Base-by-base conservation (phyloP, 306 rosid species). In the Quercus mongolica region DNA sequence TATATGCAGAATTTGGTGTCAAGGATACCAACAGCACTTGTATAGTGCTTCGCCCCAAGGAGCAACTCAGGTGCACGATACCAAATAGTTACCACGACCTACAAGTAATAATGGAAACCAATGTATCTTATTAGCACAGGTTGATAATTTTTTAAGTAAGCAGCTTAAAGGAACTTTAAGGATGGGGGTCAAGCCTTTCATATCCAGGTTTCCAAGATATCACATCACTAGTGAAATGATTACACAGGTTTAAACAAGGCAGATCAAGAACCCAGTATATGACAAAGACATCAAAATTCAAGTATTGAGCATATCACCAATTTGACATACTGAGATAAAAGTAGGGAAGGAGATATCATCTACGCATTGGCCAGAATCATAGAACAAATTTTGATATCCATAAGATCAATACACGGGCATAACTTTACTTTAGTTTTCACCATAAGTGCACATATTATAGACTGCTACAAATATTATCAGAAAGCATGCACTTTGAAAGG, bases 11-110 rank as follows among this genome's bases (percentile, higher is more conserved):
- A 81, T 62, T 57, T 70, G 74, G 72, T 69, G 69, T 55, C 62
- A 57, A 74, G 85, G 91, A 88, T 94, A 94, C 99, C 99, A 69
- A 94, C 99, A 82, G 99, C 99, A 88, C 99, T 94, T 78, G 99
- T 94, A 71, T 94, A 94, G 80, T 94, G 99, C 84, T 92, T 94
- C 57, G 97, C 99, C 80, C 99, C 99, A 79, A 94, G 99, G 77
- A 94, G 99, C 91, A 94, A 87, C 84, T 94, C 99, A 44, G 99
- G 99, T 55, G 99, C 99, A 71, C 99, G 97, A 84, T 94, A 94
- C 99, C 99, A 94, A 80, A 94, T 94, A 77, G 99, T 94, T 80
- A 94, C 99, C 81, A 94, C 99, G 69, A 94, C 99, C 99, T 94
- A 90, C 85, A 84, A 62, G 73, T 70, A 79, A 73, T 38, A 79